Percentiles rank a stretch among this genome's conserved stretches.
phyloP scores from a whole-genome alignment of 495 filamentous ascomycete species.

The Trichoderma orchidacearum region DNA sequence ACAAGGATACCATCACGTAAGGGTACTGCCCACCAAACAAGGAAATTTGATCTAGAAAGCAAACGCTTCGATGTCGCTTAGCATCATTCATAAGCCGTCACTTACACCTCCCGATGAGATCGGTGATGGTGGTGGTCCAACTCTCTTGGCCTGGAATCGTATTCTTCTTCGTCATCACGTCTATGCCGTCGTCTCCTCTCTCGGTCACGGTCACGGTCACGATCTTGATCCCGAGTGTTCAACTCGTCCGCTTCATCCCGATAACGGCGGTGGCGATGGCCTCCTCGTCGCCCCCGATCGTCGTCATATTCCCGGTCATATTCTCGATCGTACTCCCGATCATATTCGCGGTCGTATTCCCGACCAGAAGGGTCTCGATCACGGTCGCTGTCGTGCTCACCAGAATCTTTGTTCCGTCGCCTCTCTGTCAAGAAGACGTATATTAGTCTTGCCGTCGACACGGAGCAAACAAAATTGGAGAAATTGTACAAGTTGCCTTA shows the following conservation, averaged over 20 bases:
- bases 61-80: not conserved
- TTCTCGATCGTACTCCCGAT: conserved; percentile 8
- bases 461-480: not conserved
- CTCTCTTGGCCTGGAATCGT: conserved; percentile 2
- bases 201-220: conserved; percentile 8
- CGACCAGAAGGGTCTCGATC: not conserved
- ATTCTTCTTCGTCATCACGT: conserved; percentile 8
- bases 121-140: conserved; percentile 4
- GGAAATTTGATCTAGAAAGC: not conserved
- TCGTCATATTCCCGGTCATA: conserved; percentile 13
- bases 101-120: conserved; percentile 5
- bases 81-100: not conserved
- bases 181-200: conserved; percentile 5
- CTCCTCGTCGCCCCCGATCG: conserved; percentile 14
- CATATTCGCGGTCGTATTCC: conserved; percentile 19
- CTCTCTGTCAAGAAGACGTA: not conserved
- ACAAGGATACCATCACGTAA: too few relatives aligned
- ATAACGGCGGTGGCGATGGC: conserved; percentile 17
- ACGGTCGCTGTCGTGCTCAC: conserved; percentile 7
- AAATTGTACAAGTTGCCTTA: conserved; percentile 19
- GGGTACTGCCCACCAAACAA: not conserved
- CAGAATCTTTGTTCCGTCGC: conserved; percentile 11
- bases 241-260: conserved; percentile 6
- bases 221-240: conserved; percentile 5
- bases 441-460: too few relatives aligned